Evolutionary conservation across 371 early-diverging fungal genomes (phyloP), one percentile per base, ranked within the genome.

Genomic region (Phascolomyces articulosus): DNA sequence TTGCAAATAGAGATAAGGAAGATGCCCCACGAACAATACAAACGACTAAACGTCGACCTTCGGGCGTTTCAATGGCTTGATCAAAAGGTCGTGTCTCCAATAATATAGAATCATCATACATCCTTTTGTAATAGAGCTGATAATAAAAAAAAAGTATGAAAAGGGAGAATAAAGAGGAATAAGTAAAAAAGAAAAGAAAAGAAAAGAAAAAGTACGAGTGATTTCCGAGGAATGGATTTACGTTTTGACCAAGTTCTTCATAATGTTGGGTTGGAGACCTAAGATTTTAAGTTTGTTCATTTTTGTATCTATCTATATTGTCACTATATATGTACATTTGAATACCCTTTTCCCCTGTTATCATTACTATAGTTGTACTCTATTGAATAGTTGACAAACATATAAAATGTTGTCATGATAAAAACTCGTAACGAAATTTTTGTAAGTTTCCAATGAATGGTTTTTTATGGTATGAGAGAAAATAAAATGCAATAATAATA

Each of bases 1-100:
- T 66, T 16, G 58, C 44, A 0, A 66, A 4, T 15, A 78, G 53
- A 0, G 78, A 74, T 8, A 70, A 29, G 4, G 51, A n/a, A 6
- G 54, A 54, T 21, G 47, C 31, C 18, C 44, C 44, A 3, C 29
- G 11, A 29, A 2, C 40, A 47, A 4, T 26, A 55, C 7, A 8
- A 3, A 4, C 7, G 28, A 24, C 55, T 28, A 11, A 1, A 66
- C 55, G 13, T 68, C 63, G 47, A 6, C 47, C 47, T 16, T 8
- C 16, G 6, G 16, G 15, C n/a, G 47, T 47, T n/a, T 4, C 21
- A 47, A 8, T 47, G 6, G 8, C 15, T 0, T 16, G 15, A 47
- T 47, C 47, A 16, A 9, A 34, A 11, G 6, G 34, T 34, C 34
- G 9, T 9, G 34, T 6, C 34, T 11, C 34, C 11, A 11, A 1